Evolutionary conservation across 352 stramenopile species (phyloP).

Genomic region (Halophytophthora batemanensis): DNA sequence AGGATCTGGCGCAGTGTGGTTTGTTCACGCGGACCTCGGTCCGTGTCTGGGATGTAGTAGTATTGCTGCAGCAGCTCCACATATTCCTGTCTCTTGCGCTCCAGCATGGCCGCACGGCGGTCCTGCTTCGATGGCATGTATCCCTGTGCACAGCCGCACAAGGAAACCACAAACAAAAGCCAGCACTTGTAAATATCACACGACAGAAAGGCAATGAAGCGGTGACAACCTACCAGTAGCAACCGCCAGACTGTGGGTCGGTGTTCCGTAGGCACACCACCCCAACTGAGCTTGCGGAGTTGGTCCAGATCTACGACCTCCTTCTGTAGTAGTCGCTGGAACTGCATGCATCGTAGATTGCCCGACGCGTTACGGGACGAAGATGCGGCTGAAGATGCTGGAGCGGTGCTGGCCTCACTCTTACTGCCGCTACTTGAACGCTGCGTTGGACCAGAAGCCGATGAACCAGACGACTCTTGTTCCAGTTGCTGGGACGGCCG

Average conservation of each 20-base stretch:
- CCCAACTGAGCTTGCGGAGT: slow-evolving; percentile 90
- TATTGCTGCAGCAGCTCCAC: slow-evolving; percentile 93
- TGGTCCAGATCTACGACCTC: slow-evolving; percentile 88
- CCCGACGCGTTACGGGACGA: slow-evolving; percentile 61
- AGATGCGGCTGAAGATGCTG: not conserved
- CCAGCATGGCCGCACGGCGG: slow-evolving; percentile 87
- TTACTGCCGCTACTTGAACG: slow-evolving; percentile 10
- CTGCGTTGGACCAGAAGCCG: not conserved
- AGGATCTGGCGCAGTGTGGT: slow-evolving; percentile 95
- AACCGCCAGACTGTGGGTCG: slow-evolving; percentile 94
- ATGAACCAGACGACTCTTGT: slow-evolving; percentile 8
- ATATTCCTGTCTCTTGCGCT: slow-evolving; percentile 96
- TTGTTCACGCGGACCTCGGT: slow-evolving; percentile 94
- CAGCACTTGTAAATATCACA: not conserved
- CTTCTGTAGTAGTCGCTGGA: slow-evolving; percentile 59
- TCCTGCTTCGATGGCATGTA: slow-evolving; percentile 96
- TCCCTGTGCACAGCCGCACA: slow-evolving; percentile 35
- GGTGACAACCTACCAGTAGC: slow-evolving; percentile 73
- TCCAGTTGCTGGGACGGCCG: slow-evolving; percentile 23
- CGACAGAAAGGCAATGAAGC: not conserved
- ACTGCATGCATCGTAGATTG: slow-evolving; percentile 73
- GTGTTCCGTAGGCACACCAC: slow-evolving; percentile 84
- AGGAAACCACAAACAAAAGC: not conserved
- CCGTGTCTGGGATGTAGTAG: slow-evolving; percentile 96
- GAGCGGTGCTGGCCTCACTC: slow-evolving; percentile 1